A percentile compares a stretch with the other conserved stretches of the same genome.
Conservation (phyloP, 1,139 yeast genomes). For the Casaregolazyma suthepensis region DNA sequence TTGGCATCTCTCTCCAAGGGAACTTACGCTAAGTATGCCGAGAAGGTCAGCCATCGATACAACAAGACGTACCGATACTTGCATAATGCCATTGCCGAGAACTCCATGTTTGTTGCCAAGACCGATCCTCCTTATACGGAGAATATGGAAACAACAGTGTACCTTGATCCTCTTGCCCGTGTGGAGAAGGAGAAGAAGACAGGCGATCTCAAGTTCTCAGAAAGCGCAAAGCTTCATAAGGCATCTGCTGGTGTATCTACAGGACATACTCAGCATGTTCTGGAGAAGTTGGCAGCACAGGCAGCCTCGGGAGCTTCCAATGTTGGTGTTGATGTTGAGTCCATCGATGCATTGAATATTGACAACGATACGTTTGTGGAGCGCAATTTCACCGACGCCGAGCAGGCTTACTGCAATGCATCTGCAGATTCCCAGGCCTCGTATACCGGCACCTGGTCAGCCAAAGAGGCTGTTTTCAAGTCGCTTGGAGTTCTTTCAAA, state of each 20-base stretch:
- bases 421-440: constrained; percentile 77
- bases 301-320: constrained; percentile 54
- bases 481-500: constrained; percentile 81
- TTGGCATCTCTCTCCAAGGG: constrained; percentile 70
- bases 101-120: constrained; percentile 89
- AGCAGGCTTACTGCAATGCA: constrained; percentile 64
- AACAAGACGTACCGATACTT: constrained; percentile 89
- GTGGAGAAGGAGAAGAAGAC: constrained; percentile 48
- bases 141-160: constrained; percentile 80
- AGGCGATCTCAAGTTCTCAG: constrained; percentile 46
- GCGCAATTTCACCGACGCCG: constrained; percentile 81
- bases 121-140: constrained; percentile 87
- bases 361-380: constrained; percentile 84
- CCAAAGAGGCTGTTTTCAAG: constrained; percentile 98
- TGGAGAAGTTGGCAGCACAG: constrained; percentile 30
- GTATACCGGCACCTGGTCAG: constrained; percentile 97
- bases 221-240: constrained; percentile 31
- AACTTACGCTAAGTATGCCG: constrained; percentile 62
- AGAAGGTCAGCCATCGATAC: constrained; percentile 73
- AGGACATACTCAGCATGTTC: constrained; percentile 40
- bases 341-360: constrained; percentile 70
- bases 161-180: constrained; percentile 94
- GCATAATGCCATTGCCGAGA: constrained; percentile 91
- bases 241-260: constrained; percentile 29
- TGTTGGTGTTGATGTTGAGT: constrained; percentile 97